Evolutionary conservation across 2,329 filamentous ascomycete genomes (phyloP).

Genomic region (Aspergillus felis): DNA sequence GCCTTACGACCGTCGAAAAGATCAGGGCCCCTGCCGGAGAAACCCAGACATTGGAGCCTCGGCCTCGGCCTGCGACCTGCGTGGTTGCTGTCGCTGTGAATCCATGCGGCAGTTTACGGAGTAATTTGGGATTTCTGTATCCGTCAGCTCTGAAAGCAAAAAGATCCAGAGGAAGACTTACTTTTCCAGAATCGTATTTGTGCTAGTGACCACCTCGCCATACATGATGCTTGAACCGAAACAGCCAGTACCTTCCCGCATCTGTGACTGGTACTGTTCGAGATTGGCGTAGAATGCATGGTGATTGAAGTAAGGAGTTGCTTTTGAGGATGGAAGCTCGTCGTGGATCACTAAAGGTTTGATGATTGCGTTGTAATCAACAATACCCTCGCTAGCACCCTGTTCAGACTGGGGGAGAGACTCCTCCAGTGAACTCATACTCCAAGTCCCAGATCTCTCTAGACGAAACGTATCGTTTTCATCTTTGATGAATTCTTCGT

Average conservation of each 20-base stretch:
- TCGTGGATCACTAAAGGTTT: conserved; percentile 75
- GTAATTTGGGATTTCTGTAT: conserved; percentile 68
- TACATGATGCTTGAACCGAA: conserved; percentile 82
- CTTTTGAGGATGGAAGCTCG: conserved; percentile 63
- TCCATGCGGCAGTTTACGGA: conserved; percentile 74
- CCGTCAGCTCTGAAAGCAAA: conserved; percentile 3
- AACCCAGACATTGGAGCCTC: conserved; percentile 92
- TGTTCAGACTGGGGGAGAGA: conserved; percentile 47
- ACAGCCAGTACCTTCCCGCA: conserved; percentile 51
- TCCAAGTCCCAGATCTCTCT: conserved; percentile 63
- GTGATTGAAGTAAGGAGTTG: conserved; percentile 85
- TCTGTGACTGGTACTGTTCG: conserved; percentile 59
- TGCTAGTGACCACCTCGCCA: conserved; percentile 88
- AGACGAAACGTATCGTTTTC: conserved; percentile 81
- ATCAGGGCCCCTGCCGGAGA: conserved; percentile 81
- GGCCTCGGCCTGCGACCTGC: conserved; percentile 81
- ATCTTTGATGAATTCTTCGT: conserved; percentile 69
- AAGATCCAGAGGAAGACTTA: conserved; percentile 32
- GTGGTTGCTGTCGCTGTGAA: conserved; percentile 84
- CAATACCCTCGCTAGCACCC: conserved; percentile 53
- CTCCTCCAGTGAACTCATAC: conserved; percentile 52
- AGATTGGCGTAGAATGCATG: conserved; percentile 71
- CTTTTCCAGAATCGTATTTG: conserved; percentile 90
- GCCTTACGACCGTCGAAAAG: conserved; percentile 83
- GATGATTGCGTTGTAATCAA: conserved; percentile 69